These are phyloP conservation scores for Neonectria punicea DNA, from an alignment of 2,329 filamentous ascomycete genomes.

Conservation along the genomic window DNA sequence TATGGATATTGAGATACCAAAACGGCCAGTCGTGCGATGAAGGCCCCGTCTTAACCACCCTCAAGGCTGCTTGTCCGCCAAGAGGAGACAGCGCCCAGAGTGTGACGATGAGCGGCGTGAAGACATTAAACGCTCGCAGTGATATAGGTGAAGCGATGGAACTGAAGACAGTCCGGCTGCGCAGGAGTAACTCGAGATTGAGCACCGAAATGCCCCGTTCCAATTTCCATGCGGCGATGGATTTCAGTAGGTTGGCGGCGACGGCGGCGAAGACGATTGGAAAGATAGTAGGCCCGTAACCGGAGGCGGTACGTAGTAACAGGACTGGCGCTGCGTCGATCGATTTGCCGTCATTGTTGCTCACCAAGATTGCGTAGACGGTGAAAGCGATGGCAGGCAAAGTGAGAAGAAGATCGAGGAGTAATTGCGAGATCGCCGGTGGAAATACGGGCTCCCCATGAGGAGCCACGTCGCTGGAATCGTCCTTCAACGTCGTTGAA, in stretches of 20 bases:
- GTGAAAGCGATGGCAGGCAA: not conserved
- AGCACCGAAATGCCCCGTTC: constrained; percentile 14
- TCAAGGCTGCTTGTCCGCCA: constrained; percentile 17
- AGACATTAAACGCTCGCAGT: constrained; percentile 1
- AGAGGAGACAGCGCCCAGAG: constrained; percentile 18
- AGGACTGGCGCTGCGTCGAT: not conserved
- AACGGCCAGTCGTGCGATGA: not conserved
- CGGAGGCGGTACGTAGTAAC: not conserved
- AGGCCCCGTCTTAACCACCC: not conserved
- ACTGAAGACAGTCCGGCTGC: constrained; percentile 23
- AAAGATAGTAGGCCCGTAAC: not conserved
- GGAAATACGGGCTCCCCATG: no score
- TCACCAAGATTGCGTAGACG: not conserved
- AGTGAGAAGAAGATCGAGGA: no score
- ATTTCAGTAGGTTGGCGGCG: not conserved
- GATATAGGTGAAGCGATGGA: constrained; percentile 7
- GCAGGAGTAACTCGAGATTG: constrained; percentile 12
- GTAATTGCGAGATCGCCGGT: no score
- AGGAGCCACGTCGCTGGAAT: no score
- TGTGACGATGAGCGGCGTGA: not conserved
- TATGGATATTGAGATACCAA: not conserved
- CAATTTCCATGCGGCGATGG: constrained; percentile 11
- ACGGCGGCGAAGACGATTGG: not conserved
- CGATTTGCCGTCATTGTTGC: not conserved
- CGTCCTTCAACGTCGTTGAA: no score